Conservation (phyloP, 1,284 basidiomycete genomes). For the Meripilus lineatus region DNA sequence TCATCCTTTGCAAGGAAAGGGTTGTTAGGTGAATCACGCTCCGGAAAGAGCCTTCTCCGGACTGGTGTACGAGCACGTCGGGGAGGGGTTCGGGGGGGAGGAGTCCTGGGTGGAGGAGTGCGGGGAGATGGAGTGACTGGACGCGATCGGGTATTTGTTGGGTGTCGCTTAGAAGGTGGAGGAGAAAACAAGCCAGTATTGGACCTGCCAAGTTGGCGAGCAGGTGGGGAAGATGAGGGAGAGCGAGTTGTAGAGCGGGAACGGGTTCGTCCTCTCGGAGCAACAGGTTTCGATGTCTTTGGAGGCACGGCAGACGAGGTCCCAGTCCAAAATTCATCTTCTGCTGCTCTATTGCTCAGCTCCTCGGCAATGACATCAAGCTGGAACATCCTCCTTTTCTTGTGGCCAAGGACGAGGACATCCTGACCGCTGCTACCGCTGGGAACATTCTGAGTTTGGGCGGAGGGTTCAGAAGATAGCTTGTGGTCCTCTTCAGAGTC, state of each 20-base stretch:
- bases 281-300: conserved; percentile 7
- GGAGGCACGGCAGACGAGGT: conserved; percentile 5
- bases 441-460: conserved; percentile 15
- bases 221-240: conserved; percentile 25
- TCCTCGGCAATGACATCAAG: conserved; percentile 31
- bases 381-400: conserved; percentile 25
- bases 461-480: conserved; percentile 11
- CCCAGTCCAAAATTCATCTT: conserved; percentile 33
- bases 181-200: conserved; percentile 30
- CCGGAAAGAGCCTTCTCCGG: conserved; percentile 22
- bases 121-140: conserved; percentile 14
- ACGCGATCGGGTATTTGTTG: not conserved
- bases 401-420: conserved; percentile 19
- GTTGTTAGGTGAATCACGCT: conserved; percentile 50
- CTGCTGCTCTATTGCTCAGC: conserved; percentile 21
- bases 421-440: conserved; percentile 15
- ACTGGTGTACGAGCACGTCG: conserved; percentile 1
- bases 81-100: conserved; percentile 4
- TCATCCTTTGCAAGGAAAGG: conserved; percentile 38
- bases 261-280: conserved; percentile 11
- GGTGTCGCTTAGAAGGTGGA: conserved; percentile 29
- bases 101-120: not conserved
- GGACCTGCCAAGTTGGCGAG: conserved; percentile 20
- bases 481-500: conserved; percentile 27
- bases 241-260: conserved; percentile 20